Evolutionary conservation across 805 yeast genomes (phyloP), one percentile per base, ranked within the genome.

Genomic region (Wickerhamiella australiensis): DNA sequence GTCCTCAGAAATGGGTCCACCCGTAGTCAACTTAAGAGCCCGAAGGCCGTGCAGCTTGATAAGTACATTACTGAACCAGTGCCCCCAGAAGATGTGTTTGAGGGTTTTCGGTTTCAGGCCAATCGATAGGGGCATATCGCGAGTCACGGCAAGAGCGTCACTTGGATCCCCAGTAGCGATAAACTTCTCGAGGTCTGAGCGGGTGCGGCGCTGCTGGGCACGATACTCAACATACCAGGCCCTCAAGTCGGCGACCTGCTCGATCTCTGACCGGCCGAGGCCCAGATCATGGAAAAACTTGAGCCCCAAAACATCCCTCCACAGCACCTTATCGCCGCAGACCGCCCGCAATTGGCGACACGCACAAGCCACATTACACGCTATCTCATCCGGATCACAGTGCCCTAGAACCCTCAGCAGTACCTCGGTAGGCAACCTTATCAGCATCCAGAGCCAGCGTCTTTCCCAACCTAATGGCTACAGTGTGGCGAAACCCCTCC

Each of bases 321-420:
- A 60, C 6, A 59, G 52, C 36, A 18, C 42, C 13, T 49, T 50
- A 20, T 57, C 59, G 35, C 47, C 27, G 42, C 59, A 54, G 42
- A 60, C 49, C 18, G 17, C 51, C 1, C 55, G 49, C 12, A 60
- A 45, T 3, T 56, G 52, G 12, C 47, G 38, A 44, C 61, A 57
- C 3, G 56, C 12, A 25, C 35, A 45, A 8, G 58, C 40, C 23
- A 53, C 45, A 3, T 59, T 59, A 15, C 53, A 54, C 2, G 50
- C 23, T 7, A 58, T 44, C 18, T 50, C 46, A 13, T 54, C 56
- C 5, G 45, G 38, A 11, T 57, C 61, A 3, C 58, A 56, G 1
- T 46, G 23, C 12, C 40, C 38, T 46, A 51, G 55, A 2, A 60
- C 50, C n/a, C 49, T 22, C 25, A 44, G 27, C 21, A 50, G 45